Conservation (phyloP, 179 eudicot genomes). For the Vitellaria paradoxa region DNA sequence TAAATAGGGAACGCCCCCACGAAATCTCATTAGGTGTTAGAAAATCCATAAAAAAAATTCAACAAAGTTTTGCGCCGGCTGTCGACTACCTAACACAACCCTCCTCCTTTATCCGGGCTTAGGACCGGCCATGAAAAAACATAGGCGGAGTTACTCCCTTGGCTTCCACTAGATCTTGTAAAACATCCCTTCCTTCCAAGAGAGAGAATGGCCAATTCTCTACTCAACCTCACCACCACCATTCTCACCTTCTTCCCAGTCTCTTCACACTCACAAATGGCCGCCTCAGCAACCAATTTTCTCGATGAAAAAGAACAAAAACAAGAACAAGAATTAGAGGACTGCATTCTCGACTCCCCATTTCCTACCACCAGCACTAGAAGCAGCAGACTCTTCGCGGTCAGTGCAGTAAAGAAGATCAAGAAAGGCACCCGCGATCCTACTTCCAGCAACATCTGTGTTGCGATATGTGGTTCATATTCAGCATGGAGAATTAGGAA, state of each 20-base stretch:
- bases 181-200: not conserved
- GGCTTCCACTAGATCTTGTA: not conserved
- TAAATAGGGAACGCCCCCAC: too few species aligned
- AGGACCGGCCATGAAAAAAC: too few species aligned
- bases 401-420: not conserved
- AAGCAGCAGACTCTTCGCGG: too few species aligned
- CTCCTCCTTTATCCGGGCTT: too few species aligned
- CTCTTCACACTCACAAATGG: not conserved
- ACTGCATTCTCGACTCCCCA: constrained; percentile 25
- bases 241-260: constrained; percentile 14
- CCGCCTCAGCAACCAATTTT: not conserved
- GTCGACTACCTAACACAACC: too few species aligned
- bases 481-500: too few species aligned
- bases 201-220: constrained; percentile 25
- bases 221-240: constrained; percentile 25
- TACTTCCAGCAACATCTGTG: constrained; percentile 16
- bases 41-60: too few species aligned
- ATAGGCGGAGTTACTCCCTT: not conserved
- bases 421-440: constrained; percentile 27
- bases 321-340: not conserved
- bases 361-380: not conserved
- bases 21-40: too few species aligned
- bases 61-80: too few species aligned
- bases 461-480: too few species aligned
- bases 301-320: too few species aligned